phyloP scores from a whole-genome alignment of 331 rosid species.

The Erythrophleum ivorense region DNA sequence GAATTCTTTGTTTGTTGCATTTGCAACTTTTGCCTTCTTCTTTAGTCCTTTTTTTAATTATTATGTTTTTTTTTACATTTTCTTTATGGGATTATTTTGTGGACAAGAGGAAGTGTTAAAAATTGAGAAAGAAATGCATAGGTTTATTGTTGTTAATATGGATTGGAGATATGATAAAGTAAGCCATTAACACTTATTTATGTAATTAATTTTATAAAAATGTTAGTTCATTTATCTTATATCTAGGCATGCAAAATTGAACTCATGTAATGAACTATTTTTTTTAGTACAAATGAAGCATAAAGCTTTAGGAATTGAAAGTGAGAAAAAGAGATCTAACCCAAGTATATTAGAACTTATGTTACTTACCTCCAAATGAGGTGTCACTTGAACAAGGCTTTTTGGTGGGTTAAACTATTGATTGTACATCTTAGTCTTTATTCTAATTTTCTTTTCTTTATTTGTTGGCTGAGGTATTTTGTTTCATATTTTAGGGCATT shows the following conservation, averaged over 20 bases:
- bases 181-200: slow-evolving; percentile 24
- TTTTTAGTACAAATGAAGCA: not conserved
- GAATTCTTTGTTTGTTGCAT: no score
- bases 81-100: slow-evolving; percentile 1
- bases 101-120: slow-evolving; percentile 48
- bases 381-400: not conserved
- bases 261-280: not conserved
- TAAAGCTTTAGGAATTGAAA: not conserved
- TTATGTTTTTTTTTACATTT: not conserved
- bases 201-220: not conserved
- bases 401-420: not conserved
- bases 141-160: slow-evolving; percentile 89
- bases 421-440: not conserved
- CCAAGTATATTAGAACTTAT: not conserved
- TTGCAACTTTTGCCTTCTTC: no score
- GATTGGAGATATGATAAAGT: slow-evolving; percentile 92
- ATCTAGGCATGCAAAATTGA: not conserved
- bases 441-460: not conserved
- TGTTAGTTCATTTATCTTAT: not conserved
- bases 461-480: slow-evolving; percentile 15
- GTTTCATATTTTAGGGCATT: slow-evolving; percentile 60
- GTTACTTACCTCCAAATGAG: not conserved
- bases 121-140: slow-evolving; percentile 73
- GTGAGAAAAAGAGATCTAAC: not conserved
- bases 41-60: not conserved